Evolutionary conservation across 345 rosid genomes (phyloP).

Genomic region (Kernera saxatilis): DNA sequence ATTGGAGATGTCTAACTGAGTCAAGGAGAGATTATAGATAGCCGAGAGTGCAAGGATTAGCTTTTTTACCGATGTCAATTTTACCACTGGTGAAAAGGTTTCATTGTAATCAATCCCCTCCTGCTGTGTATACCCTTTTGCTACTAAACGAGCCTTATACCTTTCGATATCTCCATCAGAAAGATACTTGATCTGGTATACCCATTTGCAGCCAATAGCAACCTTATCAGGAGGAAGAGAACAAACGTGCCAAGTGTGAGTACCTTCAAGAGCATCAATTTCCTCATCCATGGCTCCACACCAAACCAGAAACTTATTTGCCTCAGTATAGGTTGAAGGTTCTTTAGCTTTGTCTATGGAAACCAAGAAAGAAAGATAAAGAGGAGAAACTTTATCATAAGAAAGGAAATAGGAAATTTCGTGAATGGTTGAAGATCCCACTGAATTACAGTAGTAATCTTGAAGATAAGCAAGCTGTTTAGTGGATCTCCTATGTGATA

Average conservation of each 20-base stretch:
- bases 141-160: background rate
- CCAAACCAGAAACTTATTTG: background rate
- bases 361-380: background rate
- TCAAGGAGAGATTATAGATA: accelerated
- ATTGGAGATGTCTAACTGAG: background rate
- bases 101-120: background rate
- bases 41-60: background rate
- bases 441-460: too few relatives aligned
- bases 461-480: background rate
- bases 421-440: too few relatives aligned
- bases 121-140: background rate
- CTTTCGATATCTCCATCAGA: background rate
- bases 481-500: background rate
- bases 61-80: background rate
- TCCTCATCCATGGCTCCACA: background rate
- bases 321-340: background rate
- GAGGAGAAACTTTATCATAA: background rate
- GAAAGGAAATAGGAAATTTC: too few relatives aligned
- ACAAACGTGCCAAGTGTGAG: background rate
- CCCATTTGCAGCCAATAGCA: background rate
- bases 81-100: background rate
- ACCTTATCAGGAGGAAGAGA: background rate
- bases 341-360: background rate
- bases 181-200: background rate
- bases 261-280: background rate